These are phyloP conservation scores for Cladophialophora immunda DNA, from an alignment of 2,329 filamentous ascomycete genomes.

Conservation along the genomic window DNA sequence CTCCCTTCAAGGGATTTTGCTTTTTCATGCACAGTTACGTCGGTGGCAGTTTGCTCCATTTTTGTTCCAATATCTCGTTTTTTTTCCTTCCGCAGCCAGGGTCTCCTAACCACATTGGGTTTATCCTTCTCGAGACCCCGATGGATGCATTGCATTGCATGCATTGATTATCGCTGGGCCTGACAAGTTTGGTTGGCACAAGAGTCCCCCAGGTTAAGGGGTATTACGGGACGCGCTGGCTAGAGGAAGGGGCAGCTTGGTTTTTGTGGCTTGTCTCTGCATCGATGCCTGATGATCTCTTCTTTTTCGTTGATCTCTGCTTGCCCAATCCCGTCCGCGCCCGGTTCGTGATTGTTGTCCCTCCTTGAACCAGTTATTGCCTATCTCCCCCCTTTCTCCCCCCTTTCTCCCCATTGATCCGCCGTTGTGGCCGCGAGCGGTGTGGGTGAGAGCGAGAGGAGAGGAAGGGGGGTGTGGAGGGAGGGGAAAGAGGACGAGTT, in stretches of 20 bases:
- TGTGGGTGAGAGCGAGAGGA: not conserved
- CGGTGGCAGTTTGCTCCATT: slow-evolving; percentile 9
- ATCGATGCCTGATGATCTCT: not conserved
- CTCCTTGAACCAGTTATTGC: too few species aligned
- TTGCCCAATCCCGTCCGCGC: not conserved
- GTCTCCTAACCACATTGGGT: not conserved
- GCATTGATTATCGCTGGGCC: too few species aligned
- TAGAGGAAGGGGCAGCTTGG: too few species aligned
- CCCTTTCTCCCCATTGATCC: not conserved
- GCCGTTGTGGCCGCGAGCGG: not conserved
- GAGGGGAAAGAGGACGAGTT: too few species aligned
- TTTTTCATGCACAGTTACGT: slow-evolving; percentile 23
- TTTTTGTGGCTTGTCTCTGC: too few species aligned
- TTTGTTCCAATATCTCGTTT: not conserved
- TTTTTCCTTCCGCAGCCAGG: not conserved
- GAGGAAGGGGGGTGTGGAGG: not conserved
- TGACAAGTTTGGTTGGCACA: too few species aligned
- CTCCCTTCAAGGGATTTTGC: slow-evolving; percentile 4
- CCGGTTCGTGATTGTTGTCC: not conserved
- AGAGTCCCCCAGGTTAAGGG: too few species aligned
- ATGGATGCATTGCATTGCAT: too few species aligned
- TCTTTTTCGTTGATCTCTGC: not conserved
- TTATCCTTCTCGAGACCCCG: not conserved
- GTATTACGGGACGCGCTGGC: too few species aligned
- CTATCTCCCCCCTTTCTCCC: not conserved